Conservation (phyloP, 225 moss, liverwort and hornwort genomes). For the Straminergon stramineum region DNA sequence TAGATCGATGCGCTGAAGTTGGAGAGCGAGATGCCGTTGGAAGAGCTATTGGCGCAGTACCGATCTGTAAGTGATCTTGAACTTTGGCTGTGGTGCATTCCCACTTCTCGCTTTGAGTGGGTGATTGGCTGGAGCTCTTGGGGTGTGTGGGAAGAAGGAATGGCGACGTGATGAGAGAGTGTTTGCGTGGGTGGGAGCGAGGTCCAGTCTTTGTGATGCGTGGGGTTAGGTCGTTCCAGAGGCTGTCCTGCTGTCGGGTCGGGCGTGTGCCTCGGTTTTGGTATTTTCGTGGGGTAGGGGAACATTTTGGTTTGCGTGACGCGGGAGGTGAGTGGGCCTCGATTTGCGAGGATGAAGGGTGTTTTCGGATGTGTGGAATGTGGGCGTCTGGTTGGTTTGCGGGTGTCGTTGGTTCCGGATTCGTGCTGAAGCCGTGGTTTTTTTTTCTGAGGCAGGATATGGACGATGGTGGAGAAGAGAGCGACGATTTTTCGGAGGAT, state of each 20-base stretch:
- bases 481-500: constrained; percentile 40
- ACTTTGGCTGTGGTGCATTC: background rate
- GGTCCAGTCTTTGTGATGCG: background rate
- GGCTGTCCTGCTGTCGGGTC: background rate
- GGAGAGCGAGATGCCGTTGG: constrained; percentile 79
- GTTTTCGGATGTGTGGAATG: background rate
- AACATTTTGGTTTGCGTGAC: background rate
- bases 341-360: background rate
- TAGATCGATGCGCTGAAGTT: constrained; percentile 60
- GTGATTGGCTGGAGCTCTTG: background rate
- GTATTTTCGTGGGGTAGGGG: background rate
- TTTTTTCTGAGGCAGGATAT: constrained; percentile 1
- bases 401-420: background rate
- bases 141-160: background rate
- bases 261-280: too few relatives aligned
- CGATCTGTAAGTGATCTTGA: constrained; percentile 40
- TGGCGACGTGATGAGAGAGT: background rate
- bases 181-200: background rate
- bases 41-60: constrained; percentile 79
- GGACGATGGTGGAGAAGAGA: constrained; percentile 4
- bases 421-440: background rate
- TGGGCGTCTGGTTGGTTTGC: background rate
- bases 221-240: background rate
- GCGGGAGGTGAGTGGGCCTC: background rate
- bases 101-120: background rate